Evolutionary conservation across 768 basidiomycete species (phyloP).

Genomic region (Leccinum fibrillosum): DNA sequence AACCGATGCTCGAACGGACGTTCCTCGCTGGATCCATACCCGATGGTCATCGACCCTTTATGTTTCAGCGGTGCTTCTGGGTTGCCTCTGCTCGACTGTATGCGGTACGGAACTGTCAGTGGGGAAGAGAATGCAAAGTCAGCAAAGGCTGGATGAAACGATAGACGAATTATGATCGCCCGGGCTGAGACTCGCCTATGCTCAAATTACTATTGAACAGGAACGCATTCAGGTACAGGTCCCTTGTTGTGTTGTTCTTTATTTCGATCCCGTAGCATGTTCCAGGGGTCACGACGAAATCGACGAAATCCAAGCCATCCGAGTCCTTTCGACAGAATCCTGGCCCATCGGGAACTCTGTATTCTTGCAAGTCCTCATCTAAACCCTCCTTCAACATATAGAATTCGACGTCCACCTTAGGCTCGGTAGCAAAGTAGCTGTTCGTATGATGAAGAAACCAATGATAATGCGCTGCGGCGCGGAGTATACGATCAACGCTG

Average conservation of each 20-base stretch:
- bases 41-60: slow-evolving; percentile 29
- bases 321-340: slow-evolving; percentile 3
- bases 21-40: slow-evolving; percentile 30
- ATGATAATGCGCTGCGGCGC: slow-evolving; percentile 17
- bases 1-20: background rate
- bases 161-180: background rate
- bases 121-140: background rate
- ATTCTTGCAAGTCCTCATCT: background rate
- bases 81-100: background rate
- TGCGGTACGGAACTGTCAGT: slow-evolving; percentile 8
- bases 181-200: slow-evolving; percentile 25
- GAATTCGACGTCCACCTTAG: slow-evolving; percentile 12
- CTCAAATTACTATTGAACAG: slow-evolving; percentile 40
- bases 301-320: slow-evolving; percentile 5
- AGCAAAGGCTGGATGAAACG: background rate
- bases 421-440: background rate
- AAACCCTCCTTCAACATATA: background rate
- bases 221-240: slow-evolving; percentile 39
- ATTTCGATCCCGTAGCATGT: slow-evolving; percentile 35
- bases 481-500: background rate
- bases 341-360: background rate
- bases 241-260: slow-evolving; percentile 31
- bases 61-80: slow-evolving; percentile 9
- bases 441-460: slow-evolving; percentile 21
- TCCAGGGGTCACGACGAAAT: slow-evolving; percentile 21